A percentile compares a stretch with the other conserved stretches of the same genome.
These are phyloP conservation scores for Cystobasidium sp. DNA, from an alignment of 1,284 basidiomycete species.

Conservation along the genomic window DNA sequence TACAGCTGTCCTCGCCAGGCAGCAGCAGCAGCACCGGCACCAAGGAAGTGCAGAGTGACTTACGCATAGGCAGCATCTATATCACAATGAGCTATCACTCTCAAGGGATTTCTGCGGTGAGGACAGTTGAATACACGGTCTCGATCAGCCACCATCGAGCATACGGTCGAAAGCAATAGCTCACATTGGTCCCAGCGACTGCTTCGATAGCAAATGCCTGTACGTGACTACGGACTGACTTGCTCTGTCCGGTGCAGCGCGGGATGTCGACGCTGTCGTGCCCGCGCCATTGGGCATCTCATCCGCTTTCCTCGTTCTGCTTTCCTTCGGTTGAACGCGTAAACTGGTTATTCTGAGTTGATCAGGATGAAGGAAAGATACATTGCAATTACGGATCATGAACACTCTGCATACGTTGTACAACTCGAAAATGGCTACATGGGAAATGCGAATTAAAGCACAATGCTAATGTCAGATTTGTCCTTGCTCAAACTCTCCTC, in stretches of 20 bases:
- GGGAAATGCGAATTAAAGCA: background rate
- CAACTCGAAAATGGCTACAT: background rate
- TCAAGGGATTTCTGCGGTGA: slow-evolving; percentile 56
- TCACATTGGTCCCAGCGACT: slow-evolving; percentile 27
- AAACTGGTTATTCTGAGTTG: background rate
- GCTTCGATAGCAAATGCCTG: slow-evolving; percentile 40
- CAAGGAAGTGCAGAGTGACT: slow-evolving; percentile 10
- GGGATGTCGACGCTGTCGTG: background rate
- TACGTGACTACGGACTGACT: slow-evolving; percentile 30
- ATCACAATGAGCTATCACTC: slow-evolving; percentile 82
- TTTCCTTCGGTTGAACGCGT: background rate
- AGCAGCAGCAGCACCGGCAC: background rate
- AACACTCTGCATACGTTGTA: background rate
- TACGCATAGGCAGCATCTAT: slow-evolving; percentile 69
- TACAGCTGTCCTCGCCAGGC: background rate
- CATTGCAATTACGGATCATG: background rate
- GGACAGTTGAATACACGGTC: background rate
- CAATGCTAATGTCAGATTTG: background rate
- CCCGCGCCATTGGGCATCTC: slow-evolving; percentile 21
- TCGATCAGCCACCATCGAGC: slow-evolving; percentile 6
- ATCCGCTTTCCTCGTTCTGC: background rate
- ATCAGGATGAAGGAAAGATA: background rate
- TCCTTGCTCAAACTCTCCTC: slow-evolving; percentile 19
- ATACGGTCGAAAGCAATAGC: background rate
- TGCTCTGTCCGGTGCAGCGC: background rate